A percentile compares a stretch with the other conserved stretches of the same genome.
Conservation (phyloP, 163 green algal genomes). For the Volvox carteri region DNA sequence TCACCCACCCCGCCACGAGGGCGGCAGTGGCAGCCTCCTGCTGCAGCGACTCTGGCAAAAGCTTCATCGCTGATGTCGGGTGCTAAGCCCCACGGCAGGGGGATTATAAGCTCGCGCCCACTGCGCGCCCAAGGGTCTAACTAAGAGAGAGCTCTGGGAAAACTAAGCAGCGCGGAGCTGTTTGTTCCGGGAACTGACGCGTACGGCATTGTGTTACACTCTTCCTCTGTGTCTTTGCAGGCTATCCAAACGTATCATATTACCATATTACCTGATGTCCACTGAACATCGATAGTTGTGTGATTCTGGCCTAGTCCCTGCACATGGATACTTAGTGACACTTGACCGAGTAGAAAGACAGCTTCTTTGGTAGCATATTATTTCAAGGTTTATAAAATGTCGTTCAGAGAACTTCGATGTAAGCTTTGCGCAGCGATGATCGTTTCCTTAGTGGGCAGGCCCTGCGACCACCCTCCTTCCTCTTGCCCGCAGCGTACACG, state of each 20-base stretch:
- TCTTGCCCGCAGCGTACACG: conserved; percentile 73
- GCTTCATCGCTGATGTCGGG: conserved; percentile 61
- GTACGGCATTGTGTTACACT: not conserved
- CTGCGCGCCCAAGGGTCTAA: conserved; percentile 13
- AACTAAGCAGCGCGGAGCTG: not conserved
- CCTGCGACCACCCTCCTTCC: conserved; percentile 17
- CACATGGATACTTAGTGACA: conserved; percentile 41
- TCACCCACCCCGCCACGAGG: conserved; percentile 62
- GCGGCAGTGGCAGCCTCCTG: conserved; percentile 67
- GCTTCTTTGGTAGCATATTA: not conserved
- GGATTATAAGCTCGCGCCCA: conserved; percentile 33
- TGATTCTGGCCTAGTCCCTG: not conserved
- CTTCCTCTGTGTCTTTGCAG: not conserved
- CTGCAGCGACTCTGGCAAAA: conserved; percentile 67
- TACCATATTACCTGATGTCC: not conserved
- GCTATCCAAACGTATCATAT: too few relatives aligned
- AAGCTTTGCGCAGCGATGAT: conserved; percentile 26
- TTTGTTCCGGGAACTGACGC: not conserved
- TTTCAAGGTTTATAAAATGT: conserved; percentile 44
- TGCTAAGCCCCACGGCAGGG: conserved; percentile 26
- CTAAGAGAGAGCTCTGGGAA: not conserved
- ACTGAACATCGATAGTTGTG: not conserved
- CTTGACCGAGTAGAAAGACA: conserved; percentile 7
- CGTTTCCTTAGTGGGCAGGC: not conserved
- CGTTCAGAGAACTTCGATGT: conserved; percentile 74